These are phyloP conservation scores for Penicillium soppii DNA, from an alignment of 495 filamentous ascomycete genomes.

Conservation along the genomic window DNA sequence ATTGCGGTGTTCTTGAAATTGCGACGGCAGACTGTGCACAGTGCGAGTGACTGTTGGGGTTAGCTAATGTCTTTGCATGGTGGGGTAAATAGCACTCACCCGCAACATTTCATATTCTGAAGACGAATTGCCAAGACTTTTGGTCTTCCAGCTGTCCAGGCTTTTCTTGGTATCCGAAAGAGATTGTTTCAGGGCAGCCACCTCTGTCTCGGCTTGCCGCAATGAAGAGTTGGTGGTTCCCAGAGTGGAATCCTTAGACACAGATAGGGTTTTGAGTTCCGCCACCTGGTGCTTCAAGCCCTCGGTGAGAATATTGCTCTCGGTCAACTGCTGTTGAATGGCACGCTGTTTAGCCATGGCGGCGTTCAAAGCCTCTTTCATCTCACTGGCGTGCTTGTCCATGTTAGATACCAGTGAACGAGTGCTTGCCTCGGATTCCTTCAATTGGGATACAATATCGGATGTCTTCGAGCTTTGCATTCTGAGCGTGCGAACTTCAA, in stretches of 20 bases:
- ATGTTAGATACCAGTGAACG: conserved; percentile 70
- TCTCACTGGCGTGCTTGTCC: conserved; percentile 85
- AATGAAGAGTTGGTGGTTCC: conserved; percentile 54
- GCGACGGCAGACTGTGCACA: conserved; percentile 84
- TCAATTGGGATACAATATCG: conserved; percentile 88
- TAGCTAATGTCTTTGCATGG: no score
- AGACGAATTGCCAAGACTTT: conserved; percentile 73
- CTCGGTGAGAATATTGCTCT: conserved; percentile 66
- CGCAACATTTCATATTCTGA: conserved; percentile 80
- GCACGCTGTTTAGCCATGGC: conserved; percentile 66
- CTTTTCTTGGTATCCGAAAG: conserved; percentile 74
- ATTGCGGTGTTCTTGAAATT: conserved; percentile 93
- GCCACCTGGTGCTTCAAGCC: conserved; percentile 71
- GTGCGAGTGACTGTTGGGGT: conserved; percentile 66
- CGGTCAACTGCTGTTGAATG: conserved; percentile 66
- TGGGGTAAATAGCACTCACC: no score
- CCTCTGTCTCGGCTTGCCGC: conserved; percentile 70
- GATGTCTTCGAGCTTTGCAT: conserved; percentile 85
- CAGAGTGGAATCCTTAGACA: conserved; percentile 66
- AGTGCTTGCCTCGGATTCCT: conserved; percentile 72
- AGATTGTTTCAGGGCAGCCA: conserved; percentile 68
- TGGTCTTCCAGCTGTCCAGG: conserved; percentile 76
- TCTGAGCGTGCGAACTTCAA: conserved; percentile 73
- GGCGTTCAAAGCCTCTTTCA: conserved; percentile 68
- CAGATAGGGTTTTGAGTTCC: conserved; percentile 70